Conservation (phyloP, 345 rosid genomes). For the Rhodomyrtus tomentosa region DNA sequence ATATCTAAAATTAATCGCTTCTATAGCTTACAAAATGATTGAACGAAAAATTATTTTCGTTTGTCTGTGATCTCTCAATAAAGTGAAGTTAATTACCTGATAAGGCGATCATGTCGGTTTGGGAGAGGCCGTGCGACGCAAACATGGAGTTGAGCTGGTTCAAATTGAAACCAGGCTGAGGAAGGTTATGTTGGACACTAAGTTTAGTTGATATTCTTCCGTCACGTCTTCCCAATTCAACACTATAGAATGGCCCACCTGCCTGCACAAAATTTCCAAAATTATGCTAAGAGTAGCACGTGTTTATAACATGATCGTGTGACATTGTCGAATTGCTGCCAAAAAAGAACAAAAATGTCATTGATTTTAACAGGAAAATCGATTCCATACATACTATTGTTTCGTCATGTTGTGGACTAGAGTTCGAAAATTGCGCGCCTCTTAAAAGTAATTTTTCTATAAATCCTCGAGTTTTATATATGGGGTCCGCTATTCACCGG, state of each 20-base stretch:
- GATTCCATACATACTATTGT: neutral
- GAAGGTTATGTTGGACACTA: conserved; percentile 51
- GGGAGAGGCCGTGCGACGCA: conserved; percentile 40
- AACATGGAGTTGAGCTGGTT: conserved; percentile 66
- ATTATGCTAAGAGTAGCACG: neutral
- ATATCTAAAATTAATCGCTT: too few relatives aligned
- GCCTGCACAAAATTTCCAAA: conserved; percentile 24
- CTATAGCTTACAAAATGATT: too few relatives aligned
- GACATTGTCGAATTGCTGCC: neutral
- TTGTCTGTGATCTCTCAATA: too few relatives aligned
- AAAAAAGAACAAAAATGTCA: neutral
- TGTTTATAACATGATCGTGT: neutral
- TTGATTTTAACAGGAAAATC: neutral
- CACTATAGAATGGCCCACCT: conserved; percentile 71
- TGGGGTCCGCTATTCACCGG: neutral
- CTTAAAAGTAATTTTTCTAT: neutral
- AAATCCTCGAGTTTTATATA: too few relatives aligned
- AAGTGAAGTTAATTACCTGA: conserved; percentile 35
- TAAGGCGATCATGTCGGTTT: conserved; percentile 77
- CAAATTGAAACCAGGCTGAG: conserved; percentile 44
- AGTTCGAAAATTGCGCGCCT: neutral
- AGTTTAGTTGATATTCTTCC: conserved; percentile 58
- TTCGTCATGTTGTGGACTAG: neutral
- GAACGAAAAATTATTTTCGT: too few relatives aligned
- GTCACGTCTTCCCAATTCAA: conserved; percentile 75